These are phyloP conservation scores for Aspergillus haitiensis DNA, from an alignment of 495 filamentous ascomycete species.

Conservation along the genomic window DNA sequence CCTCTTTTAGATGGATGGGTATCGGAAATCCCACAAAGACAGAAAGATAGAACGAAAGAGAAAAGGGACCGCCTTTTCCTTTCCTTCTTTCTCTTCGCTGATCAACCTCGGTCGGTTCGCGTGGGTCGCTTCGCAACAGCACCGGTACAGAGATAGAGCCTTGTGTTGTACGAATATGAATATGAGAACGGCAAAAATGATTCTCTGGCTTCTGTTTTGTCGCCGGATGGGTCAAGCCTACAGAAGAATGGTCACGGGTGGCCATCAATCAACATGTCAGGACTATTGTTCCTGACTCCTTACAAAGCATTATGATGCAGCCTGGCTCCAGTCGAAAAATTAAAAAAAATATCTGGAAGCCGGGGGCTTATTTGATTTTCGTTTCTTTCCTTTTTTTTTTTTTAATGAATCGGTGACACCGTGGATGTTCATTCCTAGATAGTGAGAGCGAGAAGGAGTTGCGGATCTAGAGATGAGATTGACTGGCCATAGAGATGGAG, in stretches of 20 bases:
- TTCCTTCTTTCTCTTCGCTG: constrained; percentile 10
- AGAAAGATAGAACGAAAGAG: background rate
- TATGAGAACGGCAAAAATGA: background rate
- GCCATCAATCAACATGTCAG: background rate
- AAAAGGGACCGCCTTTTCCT: background rate
- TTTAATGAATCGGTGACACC: background rate
- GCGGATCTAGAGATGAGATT: background rate
- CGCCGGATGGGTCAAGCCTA: constrained; percentile 5
- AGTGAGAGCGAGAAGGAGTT: constrained; percentile 5
- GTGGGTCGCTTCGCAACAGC: constrained; percentile 7
- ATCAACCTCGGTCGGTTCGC: constrained; percentile 2
- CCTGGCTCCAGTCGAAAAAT: no score
- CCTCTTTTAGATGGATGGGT: constrained; percentile 51
- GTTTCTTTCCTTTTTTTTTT: background rate
- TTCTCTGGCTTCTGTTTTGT: constrained; percentile 3
- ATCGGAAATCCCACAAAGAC: background rate
- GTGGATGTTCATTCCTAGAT: background rate
- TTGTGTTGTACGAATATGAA: background rate
- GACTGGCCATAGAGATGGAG: constrained; percentile 1
- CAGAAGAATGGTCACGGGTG: constrained; percentile 5
- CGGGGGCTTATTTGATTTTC: no score
- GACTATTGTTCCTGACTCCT: constrained; percentile 5
- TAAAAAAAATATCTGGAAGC: no score
- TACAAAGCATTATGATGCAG: background rate
- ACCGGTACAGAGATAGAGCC: background rate